These are phyloP conservation scores for Tetrahymena borealis DNA, from an alignment of 73 alveolate species.

Conservation along the genomic window DNA sequence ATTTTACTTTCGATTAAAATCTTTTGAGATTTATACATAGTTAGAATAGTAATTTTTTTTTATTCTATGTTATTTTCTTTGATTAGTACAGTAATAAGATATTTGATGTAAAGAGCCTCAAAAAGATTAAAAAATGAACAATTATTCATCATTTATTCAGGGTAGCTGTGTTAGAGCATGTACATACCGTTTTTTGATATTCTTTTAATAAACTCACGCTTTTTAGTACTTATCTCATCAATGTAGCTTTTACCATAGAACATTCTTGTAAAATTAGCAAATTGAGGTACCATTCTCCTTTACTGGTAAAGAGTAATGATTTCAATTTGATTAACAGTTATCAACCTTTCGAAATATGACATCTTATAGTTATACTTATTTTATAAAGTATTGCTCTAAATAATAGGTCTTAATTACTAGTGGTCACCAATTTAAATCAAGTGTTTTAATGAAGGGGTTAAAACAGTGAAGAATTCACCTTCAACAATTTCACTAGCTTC, in stretches of 20 bases:
- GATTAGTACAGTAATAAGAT: slow-evolving; percentile 51
- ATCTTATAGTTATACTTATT: slow-evolving; percentile 57
- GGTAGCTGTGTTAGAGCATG: slow-evolving; percentile 60
- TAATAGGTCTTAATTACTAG: slow-evolving; percentile 68
- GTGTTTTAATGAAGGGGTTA: slow-evolving; percentile 54
- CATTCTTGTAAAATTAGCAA: slow-evolving; percentile 69
- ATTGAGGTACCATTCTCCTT: slow-evolving; percentile 81
- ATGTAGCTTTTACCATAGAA: slow-evolving; percentile 48
- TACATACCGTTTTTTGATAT: slow-evolving; percentile 47
- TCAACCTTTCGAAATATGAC: slow-evolving; percentile 75
- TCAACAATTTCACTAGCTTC: slow-evolving; percentile 92
- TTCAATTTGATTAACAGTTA: slow-evolving; percentile 47
- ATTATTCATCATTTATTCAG: slow-evolving; percentile 45
- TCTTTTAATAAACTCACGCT: slow-evolving; percentile 2
- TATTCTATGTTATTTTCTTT: slow-evolving; percentile 41
- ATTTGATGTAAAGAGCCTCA: slow-evolving; percentile 62
- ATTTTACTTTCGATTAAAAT: slow-evolving; percentile 21
- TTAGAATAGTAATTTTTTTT: slow-evolving; percentile 56
- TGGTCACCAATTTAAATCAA: slow-evolving; percentile 87
- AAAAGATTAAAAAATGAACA: slow-evolving; percentile 50
- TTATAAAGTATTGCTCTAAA: slow-evolving; percentile 45
- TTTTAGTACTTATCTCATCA: slow-evolving; percentile 42
- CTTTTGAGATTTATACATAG: slow-evolving; percentile 59
- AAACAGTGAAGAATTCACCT: slow-evolving; percentile 58
- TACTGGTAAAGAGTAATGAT: slow-evolving; percentile 47